Base-by-base conservation (phyloP, 805 yeast genomes). In the Hanseniaspora singularis region DNA sequence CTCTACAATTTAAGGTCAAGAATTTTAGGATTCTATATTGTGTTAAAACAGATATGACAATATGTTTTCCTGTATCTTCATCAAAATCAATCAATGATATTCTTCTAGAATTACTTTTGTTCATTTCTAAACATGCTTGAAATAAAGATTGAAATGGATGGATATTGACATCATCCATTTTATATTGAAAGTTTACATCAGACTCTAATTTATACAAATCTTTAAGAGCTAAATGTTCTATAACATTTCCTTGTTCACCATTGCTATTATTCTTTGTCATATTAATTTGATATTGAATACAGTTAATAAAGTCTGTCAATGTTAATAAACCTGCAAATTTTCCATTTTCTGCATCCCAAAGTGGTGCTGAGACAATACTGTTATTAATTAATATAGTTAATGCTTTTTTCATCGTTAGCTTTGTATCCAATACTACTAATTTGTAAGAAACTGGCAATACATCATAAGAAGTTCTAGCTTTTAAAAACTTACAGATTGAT, bases 11-110 rank as follows among this genome's bases (percentile, higher is more conserved):
- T 63, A 89, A 74, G 2, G 96, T 88, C 27, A 92, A 96, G 60
- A 92, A 92, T 64, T 94, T 89, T 57, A 92, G 70, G 48, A 92
- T 92, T 60, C 98, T 78, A 65, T 92, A 92, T 67, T 92, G 98
- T 1, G 98, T 92, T 58, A 92, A 71, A 44, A 92, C 98, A 48
- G 87, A 77, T 7, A 92, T 96, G 15, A 92, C 96, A 57, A 92
- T 87, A 62, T 92, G 97, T 57, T 96, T 71, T 57, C 82, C 81
- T 0, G 94, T 84, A 54, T 81, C 86, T 57, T 86, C 95, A 62
- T 92, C 96, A 60, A 81, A 81, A 61, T 92, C 98, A 54, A 92
- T 85, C 55, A 92, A 70, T 3, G 98, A 97, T 49, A 92, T 84
- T 64, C 98, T 76, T 61, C 96, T 74, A 3, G 96, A 94, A 54